Conservation (phyloP, 2,329 filamentous ascomycete species). For the Xylaria sp. region DNA sequence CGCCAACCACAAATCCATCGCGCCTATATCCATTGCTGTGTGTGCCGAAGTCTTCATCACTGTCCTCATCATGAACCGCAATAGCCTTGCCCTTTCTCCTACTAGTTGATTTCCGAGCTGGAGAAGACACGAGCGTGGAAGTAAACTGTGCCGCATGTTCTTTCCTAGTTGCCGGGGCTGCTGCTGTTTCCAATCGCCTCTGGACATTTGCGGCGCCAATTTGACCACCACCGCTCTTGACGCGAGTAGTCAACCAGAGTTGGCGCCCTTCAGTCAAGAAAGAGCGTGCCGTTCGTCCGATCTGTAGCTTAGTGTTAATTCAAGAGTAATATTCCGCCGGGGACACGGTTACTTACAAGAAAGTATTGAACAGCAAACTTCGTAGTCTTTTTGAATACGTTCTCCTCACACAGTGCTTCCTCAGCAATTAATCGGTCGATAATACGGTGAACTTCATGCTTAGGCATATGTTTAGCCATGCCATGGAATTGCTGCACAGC, state of each 20-base stretch:
- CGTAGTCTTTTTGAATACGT: slow-evolving; percentile 67
- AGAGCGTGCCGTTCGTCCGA: slow-evolving; percentile 55
- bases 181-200: slow-evolving; percentile 53
- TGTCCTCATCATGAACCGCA: slow-evolving; percentile 51
- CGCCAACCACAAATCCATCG: slow-evolving; percentile 54
- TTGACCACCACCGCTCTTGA: slow-evolving; percentile 52
- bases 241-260: slow-evolving; percentile 55
- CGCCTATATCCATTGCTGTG: slow-evolving; percentile 58
- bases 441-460: slow-evolving; percentile 84
- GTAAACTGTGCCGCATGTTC: slow-evolving; percentile 45
- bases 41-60: slow-evolving; percentile 52
- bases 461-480: slow-evolving; percentile 74
- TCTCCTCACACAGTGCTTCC: slow-evolving; percentile 77
- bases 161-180: slow-evolving; percentile 46
- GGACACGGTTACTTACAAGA: slow-evolving; percentile 57
- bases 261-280: slow-evolving; percentile 60
- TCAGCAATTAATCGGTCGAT: slow-evolving; percentile 81
- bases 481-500: slow-evolving; percentile 72
- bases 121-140: slow-evolving; percentile 65
- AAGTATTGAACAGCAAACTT: slow-evolving; percentile 82
- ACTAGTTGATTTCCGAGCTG: slow-evolving; percentile 54
- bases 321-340: background rate
- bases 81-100: slow-evolving; percentile 52
- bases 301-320: slow-evolving; percentile 48
- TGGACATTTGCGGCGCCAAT: slow-evolving; percentile 49